Percentiles rank a stretch among this genome's conserved stretches.
Conservation (phyloP, 139 green algal genomes). For the Volvox reticuliferus region DNA sequence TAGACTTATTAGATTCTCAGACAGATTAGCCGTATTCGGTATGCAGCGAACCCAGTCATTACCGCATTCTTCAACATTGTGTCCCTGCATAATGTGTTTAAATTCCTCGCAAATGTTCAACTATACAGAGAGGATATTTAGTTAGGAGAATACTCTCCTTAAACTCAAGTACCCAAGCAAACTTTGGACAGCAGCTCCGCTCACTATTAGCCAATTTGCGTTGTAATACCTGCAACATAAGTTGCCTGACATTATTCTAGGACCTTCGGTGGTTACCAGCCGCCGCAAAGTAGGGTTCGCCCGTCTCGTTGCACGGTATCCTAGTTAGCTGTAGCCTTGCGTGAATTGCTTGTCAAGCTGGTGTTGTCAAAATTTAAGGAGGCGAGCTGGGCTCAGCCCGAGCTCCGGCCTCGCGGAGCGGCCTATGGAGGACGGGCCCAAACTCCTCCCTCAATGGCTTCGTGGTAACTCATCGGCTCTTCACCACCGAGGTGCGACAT, state of each 20-base stretch:
- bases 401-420: not conserved
- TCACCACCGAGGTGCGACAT: slow-evolving; percentile 18
- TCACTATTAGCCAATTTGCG: no score
- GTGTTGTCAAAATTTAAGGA: not conserved
- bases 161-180: no score
- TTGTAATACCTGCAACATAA: not conserved
- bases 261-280: slow-evolving; percentile 5
- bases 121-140: no score
- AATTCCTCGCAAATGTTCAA: no score
- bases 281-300: not conserved
- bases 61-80: no score
- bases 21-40: no score
- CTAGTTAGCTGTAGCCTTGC: not conserved
- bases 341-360: not conserved
- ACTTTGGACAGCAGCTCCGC: no score
- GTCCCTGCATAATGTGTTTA: no score
- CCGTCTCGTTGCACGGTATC: not conserved
- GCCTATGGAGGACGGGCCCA: slow-evolving; percentile 37
- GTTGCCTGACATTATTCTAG: not conserved
- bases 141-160: no score
- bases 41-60: no score
- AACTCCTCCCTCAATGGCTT: slow-evolving; percentile 30
- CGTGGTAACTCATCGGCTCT: slow-evolving; percentile 18
- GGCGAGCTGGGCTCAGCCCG: slow-evolving; percentile 16
- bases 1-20: no score